Conservation (phyloP, 805 yeast genomes). For the Starmerella apis region DNA sequence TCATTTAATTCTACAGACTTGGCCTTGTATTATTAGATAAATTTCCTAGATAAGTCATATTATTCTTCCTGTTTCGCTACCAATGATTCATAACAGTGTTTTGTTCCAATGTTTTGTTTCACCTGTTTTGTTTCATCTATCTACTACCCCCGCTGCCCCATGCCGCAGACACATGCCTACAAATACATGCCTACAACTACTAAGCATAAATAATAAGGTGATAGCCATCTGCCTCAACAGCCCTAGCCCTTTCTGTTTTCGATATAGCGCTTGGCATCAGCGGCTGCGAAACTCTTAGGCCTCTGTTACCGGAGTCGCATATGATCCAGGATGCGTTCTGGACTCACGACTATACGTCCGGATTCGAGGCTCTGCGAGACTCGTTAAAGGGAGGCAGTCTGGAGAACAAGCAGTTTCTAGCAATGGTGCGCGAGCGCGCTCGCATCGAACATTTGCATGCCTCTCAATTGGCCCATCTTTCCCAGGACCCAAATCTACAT, state of each 20-base stretch:
- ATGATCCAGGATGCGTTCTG: conserved; percentile 29
- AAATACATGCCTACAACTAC: too few species aligned
- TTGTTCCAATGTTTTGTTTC: not conserved
- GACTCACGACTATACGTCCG: conserved; percentile 32
- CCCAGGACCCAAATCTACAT: conserved; percentile 31
- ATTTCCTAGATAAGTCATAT: too few species aligned
- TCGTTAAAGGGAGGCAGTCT: conserved; percentile 42
- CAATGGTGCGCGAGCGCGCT: conserved; percentile 51
- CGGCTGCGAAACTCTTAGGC: not conserved
- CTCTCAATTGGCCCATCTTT: conserved; percentile 38
- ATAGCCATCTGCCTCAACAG: not conserved
- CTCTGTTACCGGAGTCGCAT: not conserved
- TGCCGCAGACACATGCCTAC: not conserved
- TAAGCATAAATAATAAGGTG: not conserved
- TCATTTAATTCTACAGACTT: too few species aligned
- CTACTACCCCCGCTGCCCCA: not conserved
- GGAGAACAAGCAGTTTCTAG: conserved; percentile 58
- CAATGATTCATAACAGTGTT: too few species aligned
- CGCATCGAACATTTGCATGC: conserved; percentile 60
- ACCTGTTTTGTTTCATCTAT: not conserved
- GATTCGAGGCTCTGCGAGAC: conserved; percentile 31
- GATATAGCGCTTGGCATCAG: not conserved
- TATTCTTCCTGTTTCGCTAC: too few species aligned
- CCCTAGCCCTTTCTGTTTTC: conserved; percentile 1
- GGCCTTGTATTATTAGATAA: too few species aligned